Evolutionary conservation across 768 basidiomycete genomes (phyloP).

Genomic region (Termitomyces sp.): DNA sequence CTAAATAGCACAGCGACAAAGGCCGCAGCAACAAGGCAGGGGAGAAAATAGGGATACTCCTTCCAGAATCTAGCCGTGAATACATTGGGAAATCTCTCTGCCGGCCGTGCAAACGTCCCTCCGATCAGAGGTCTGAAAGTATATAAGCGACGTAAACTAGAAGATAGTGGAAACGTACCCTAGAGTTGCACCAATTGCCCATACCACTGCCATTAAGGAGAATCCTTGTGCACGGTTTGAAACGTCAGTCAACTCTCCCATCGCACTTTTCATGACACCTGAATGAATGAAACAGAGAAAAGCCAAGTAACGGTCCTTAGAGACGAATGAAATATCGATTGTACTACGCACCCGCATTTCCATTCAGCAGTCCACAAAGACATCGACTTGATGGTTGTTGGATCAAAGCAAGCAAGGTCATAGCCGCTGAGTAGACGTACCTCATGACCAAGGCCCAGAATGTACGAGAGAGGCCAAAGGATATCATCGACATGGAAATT

Average conservation of each 20-base stretch:
- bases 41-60: conserved; percentile 70
- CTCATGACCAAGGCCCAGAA: conserved; percentile 58
- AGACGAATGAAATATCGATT: not conserved
- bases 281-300: not conserved
- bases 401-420: not conserved
- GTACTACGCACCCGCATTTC: conserved; percentile 44
- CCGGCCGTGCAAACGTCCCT: conserved; percentile 59
- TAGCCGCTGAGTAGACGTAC: conserved; percentile 15
- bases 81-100: conserved; percentile 53
- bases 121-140: conserved; percentile 53
- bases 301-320: not conserved
- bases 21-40: conserved; percentile 38
- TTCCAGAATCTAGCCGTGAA: conserved; percentile 55
- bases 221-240: conserved; percentile 36
- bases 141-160: not conserved
- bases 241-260: conserved; percentile 36
- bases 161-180: conserved; percentile 1
- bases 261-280: conserved; percentile 43
- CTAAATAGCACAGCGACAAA: conserved; percentile 22
- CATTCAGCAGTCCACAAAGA: conserved; percentile 62
- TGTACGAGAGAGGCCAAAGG: conserved; percentile 68
- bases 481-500: conserved; percentile 59
- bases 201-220: conserved; percentile 32
- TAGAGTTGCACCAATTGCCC: conserved; percentile 30
- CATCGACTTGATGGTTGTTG: conserved; percentile 38